Evolutionary conservation across 139 green algal species (phyloP).

Genomic region (Pseudopediastrum boryanum): DNA sequence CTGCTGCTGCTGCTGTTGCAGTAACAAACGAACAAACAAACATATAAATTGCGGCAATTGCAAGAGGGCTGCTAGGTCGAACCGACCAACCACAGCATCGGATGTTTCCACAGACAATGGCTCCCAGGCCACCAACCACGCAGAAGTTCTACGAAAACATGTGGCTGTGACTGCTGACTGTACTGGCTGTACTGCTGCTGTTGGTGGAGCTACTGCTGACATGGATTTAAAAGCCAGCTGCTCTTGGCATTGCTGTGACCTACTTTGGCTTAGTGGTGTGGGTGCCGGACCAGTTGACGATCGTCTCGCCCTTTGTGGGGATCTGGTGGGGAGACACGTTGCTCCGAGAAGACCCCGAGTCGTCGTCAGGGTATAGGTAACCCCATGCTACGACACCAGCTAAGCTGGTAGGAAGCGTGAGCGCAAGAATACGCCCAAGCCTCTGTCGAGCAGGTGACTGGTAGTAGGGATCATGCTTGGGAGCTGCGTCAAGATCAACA

Average conservation of each 20-base stretch:
- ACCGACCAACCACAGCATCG: too few relatives aligned
- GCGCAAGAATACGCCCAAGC: neutral
- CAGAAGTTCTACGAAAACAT: neutral
- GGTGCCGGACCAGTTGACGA: conserved; percentile 95
- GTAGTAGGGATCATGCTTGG: too few relatives aligned
- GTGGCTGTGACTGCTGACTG: neutral
- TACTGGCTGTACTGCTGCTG: neutral
- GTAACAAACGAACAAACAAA: too few relatives aligned
- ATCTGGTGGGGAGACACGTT: conserved; percentile 7
- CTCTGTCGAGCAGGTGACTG: neutral
- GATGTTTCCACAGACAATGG: neutral
- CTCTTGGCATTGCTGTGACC: neutral
- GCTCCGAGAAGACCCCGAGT: neutral
- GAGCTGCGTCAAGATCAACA: too few relatives aligned
- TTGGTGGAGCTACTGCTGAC: neutral
- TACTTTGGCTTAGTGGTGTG: conserved; percentile 72
- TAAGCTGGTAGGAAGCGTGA: conserved; percentile 22
- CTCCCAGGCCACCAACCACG: neutral
- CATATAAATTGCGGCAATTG: too few relatives aligned
- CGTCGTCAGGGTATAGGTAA: conserved; percentile 26
- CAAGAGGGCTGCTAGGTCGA: too few relatives aligned
- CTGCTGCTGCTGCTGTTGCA: too few relatives aligned
- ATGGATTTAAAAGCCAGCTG: neutral
- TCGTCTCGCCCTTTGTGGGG: conserved; percentile 13
- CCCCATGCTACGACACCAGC: conserved; percentile 27